These are phyloP conservation scores for Diaporthe eres DNA, from an alignment of 2,329 filamentous ascomycete species.

Conservation along the genomic window DNA sequence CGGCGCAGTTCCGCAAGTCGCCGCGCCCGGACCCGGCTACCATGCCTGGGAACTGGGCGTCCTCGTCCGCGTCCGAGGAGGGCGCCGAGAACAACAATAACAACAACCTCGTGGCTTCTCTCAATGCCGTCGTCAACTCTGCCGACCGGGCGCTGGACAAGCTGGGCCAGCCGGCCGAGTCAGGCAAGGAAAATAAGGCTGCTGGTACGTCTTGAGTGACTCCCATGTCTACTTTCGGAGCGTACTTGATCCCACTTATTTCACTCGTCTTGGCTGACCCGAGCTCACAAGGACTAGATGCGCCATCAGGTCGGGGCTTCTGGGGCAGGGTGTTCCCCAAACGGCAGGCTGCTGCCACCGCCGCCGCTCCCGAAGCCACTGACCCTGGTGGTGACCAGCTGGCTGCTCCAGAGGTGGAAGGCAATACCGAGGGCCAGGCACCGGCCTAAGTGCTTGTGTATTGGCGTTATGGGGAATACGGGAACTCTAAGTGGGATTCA, in stretches of 20 bases:
- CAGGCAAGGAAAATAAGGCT: slow-evolving; percentile 22
- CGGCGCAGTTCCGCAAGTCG: slow-evolving; percentile 39
- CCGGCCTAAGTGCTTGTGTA: not conserved
- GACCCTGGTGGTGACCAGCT: not conserved
- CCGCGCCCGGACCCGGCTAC: slow-evolving; percentile 32
- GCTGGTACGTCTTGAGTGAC: slow-evolving; percentile 26
- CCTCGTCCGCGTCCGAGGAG: slow-evolving; percentile 21
- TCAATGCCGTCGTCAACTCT: slow-evolving; percentile 25
- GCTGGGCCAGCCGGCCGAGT: not conserved
- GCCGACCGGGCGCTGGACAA: slow-evolving; percentile 23
- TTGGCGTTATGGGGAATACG: not conserved
- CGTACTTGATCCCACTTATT: not conserved
- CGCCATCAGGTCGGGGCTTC: not conserved
- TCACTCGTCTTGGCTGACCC: not conserved
- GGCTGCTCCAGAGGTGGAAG: not conserved
- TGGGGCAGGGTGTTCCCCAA: slow-evolving; percentile 39
- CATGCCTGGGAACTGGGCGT: slow-evolving; percentile 34
- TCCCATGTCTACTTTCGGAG: too few species aligned
- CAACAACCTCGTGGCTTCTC: slow-evolving; percentile 10
- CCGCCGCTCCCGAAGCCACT: not conserved
- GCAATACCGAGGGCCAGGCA: not conserved
- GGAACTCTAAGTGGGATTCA: too few species aligned
- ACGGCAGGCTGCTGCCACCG: not conserved
- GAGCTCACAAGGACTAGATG: not conserved
- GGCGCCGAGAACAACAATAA: not conserved